Conservation (phyloP, 2,329 filamentous ascomycete species). For the Sarocladium oryzae region DNA sequence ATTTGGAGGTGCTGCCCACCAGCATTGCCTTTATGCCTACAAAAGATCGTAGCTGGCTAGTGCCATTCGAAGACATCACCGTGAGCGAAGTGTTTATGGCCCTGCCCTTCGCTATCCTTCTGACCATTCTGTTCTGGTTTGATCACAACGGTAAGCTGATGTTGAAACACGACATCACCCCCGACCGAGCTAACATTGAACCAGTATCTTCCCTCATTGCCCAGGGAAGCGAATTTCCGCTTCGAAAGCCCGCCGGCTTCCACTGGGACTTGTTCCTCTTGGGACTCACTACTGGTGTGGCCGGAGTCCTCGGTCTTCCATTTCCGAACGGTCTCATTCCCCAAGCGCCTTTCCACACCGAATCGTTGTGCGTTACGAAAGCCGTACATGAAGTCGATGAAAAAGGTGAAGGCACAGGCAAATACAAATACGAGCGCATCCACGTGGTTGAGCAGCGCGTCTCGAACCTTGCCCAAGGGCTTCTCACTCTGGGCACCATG, state of each 20-base stretch:
- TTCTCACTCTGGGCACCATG: slow-evolving; percentile 75
- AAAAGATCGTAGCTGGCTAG: slow-evolving; percentile 62
- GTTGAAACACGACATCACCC: no score
- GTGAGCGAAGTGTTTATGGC: slow-evolving; percentile 73
- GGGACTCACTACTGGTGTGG: slow-evolving; percentile 68
- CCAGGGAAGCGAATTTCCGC: slow-evolving; percentile 75
- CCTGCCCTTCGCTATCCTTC: slow-evolving; percentile 75
- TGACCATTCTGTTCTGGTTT: slow-evolving; percentile 84
- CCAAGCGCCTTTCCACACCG: slow-evolving; percentile 76
- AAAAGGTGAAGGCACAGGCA: slow-evolving; percentile 48
- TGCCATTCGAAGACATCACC: slow-evolving; percentile 73
- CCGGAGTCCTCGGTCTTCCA: slow-evolving; percentile 69
- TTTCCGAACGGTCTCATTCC: slow-evolving; percentile 81
- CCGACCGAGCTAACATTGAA: neutral
- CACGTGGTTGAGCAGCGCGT: slow-evolving; percentile 73
- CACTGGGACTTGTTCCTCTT: slow-evolving; percentile 83
- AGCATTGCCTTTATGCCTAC: slow-evolving; percentile 76
- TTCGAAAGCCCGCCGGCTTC: slow-evolving; percentile 74
- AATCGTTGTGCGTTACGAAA: slow-evolving; percentile 67
- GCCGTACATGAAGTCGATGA: slow-evolving; percentile 46
- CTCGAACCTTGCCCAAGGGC: slow-evolving; percentile 71
- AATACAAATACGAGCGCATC: slow-evolving; percentile 42
- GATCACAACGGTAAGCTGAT: slow-evolving; percentile 77
- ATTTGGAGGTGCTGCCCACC: slow-evolving; percentile 67
- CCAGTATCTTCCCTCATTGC: slow-evolving; percentile 74